Evolutionary conservation across 73 alveolate species (phyloP), one percentile per base, ranked within the genome.

Genomic region (Strombidium stylifer): DNA sequence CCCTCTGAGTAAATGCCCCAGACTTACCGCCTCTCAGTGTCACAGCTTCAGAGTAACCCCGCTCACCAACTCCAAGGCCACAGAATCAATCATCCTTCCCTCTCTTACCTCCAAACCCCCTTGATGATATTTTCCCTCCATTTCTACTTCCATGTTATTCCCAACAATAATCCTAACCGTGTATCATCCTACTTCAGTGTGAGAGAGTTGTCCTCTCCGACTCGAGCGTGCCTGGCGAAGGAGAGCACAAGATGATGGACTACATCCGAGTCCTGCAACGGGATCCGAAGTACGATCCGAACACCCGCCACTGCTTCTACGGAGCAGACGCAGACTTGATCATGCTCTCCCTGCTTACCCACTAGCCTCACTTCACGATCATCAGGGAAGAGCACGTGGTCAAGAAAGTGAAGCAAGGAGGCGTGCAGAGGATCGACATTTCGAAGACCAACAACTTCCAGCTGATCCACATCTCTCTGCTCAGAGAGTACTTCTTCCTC

Each of bases 311-410:
- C 79, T 87, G 98, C 68, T 86, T 96, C 50, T 96, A 94, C 77
- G 99, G 99, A 0, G 91, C 90, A 24, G 99, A 96, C 70, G 99
- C 99, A 1, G 99, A 96, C 87, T 83, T 96, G 48, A 96, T 96
- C 65, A 93, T 96, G 97, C 82, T 96, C 16, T 93, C 97, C 16
- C 88, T 96, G 51, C 70, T 91, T 14, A 85, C 94, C 42, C 97
- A 96, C 71, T 96, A 92, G 79, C 89, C 92, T 15, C 71, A 89
- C 73, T 90, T 94, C 67, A 68, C 88, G 0, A 92, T 96, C 41
- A 52, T 96, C 46, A 76, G 99, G 62, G 99, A 96, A 81, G 98
- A 94, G 70, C 86, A 85, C 28, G 73, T 74, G 11, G 44, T 56
- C 21, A 54, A 54, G 45, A 69, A 68, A 59, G 67, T 51, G 57